A percentile compares a stretch with the other conserved stretches of the same genome.
Evolutionary conservation across 176 grass and related monocot genomes (phyloP).

Genomic region (Aechmea fasciata): DNA sequence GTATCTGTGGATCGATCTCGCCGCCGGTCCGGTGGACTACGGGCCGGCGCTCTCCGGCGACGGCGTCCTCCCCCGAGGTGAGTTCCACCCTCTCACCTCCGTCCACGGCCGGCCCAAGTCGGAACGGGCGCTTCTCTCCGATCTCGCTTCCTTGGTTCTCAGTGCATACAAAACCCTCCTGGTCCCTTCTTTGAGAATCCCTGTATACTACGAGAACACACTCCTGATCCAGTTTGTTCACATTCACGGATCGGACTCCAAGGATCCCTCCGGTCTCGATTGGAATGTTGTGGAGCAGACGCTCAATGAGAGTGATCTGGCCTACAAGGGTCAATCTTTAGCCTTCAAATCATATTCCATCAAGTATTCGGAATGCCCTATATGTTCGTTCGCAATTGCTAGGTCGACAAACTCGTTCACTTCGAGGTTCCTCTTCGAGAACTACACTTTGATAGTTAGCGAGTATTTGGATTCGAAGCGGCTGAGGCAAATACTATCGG

Average conservation of each 20-base stretch:
- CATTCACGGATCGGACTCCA: conserved; percentile 53
- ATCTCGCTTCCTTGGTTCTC: conserved; percentile 62
- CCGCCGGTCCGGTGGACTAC: conserved; percentile 72
- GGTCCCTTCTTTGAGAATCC: conserved; percentile 81
- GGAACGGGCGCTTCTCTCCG: conserved; percentile 51
- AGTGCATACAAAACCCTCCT: conserved; percentile 63
- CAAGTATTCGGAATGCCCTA: conserved; percentile 60
- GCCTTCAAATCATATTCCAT: conserved; percentile 40
- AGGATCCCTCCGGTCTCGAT: conserved; percentile 54
- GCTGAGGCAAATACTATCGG: conserved; percentile 73
- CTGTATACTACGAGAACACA: conserved; percentile 62
- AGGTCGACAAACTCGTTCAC: conserved; percentile 61
- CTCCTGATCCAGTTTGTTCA: conserved; percentile 78
- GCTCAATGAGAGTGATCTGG: conserved; percentile 45
- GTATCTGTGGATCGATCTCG: conserved; percentile 89
- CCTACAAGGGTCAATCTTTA: conserved; percentile 47
- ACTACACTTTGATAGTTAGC: conserved; percentile 80
- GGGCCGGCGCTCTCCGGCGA: conserved; percentile 87
- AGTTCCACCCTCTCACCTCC: conserved; percentile 79
- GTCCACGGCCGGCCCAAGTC: conserved; percentile 73
- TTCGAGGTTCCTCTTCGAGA: conserved; percentile 83
- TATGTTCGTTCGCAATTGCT: conserved; percentile 71
- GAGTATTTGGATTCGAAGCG: conserved; percentile 93
- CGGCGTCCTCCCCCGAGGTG: conserved; percentile 76
- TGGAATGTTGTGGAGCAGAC: conserved; percentile 57